Percentiles rank a stretch among this genome's conserved stretches.
phyloP scores from a whole-genome alignment of 768 basidiomycete species.

The Roridomyces roridus region DNA sequence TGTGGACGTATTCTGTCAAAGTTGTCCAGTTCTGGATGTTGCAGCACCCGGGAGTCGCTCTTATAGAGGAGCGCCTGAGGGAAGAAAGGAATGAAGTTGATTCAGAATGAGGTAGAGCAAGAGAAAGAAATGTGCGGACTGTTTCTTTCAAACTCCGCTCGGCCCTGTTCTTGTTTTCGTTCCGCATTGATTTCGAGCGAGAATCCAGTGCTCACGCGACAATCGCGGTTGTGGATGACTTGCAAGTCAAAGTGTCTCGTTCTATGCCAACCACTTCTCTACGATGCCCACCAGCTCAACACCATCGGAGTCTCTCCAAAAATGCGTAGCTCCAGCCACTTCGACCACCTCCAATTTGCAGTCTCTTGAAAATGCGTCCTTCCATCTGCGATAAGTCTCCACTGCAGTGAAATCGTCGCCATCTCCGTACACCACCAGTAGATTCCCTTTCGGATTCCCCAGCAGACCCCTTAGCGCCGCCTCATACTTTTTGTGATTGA shows the following conservation, averaged over 20 bases:
- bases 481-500: constrained; percentile 60
- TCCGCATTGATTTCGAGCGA: too few species aligned
- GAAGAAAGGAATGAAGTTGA: too few species aligned
- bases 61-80: too few species aligned
- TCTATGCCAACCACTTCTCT: constrained; percentile 42
- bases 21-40: too few species aligned
- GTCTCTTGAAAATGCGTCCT: constrained; percentile 40
- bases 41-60: too few species aligned
- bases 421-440: constrained; percentile 74
- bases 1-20: too few species aligned
- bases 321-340: constrained; percentile 64
- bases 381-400: constrained; percentile 64
- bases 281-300: constrained; percentile 34
- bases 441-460: constrained; percentile 47
- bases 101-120: too few species aligned
- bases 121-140: too few species aligned
- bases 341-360: constrained; percentile 34
- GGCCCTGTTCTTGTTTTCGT: too few species aligned
- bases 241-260: too few species aligned
- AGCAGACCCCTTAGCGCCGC: constrained; percentile 57
- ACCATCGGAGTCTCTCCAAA: constrained; percentile 58
- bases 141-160: too few species aligned
- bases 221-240: neutral
- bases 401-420: constrained; percentile 72
- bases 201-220: too few species aligned